phyloP scores from a whole-genome alignment of 352 stramenopile genomes.

The Aphanomyces euteiches region DNA sequence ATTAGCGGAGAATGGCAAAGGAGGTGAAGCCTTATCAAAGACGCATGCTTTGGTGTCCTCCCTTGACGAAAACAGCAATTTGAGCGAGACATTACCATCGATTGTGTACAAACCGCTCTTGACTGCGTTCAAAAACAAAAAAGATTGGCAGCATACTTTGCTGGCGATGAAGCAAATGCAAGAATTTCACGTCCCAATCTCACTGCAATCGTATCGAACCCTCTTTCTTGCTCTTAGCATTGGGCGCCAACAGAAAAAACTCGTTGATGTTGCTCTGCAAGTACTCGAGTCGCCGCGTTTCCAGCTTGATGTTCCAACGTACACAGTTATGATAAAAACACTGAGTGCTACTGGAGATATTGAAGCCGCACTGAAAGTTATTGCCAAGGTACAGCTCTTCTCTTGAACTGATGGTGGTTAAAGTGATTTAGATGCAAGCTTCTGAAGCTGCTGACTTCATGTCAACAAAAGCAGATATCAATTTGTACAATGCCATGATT shows the following conservation, averaged over 20 bases:
- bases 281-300: slow-evolving; percentile 36
- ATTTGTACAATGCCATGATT: slow-evolving; percentile 29
- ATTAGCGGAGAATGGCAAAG: slow-evolving; percentile 47
- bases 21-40: slow-evolving; percentile 44
- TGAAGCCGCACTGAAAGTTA: slow-evolving; percentile 59
- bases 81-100: slow-evolving; percentile 31
- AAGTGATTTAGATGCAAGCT: slow-evolving; percentile 2
- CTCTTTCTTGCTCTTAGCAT: slow-evolving; percentile 55
- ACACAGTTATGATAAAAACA: slow-evolving; percentile 64
- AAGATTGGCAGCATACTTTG: slow-evolving; percentile 60
- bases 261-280: slow-evolving; percentile 50
- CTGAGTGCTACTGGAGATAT: slow-evolving; percentile 49
- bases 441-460: slow-evolving; percentile 3
- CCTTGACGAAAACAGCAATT: not conserved
- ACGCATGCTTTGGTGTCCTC: slow-evolving; percentile 37
- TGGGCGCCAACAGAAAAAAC: slow-evolving; percentile 43
- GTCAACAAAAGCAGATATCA: slow-evolving; percentile 19
- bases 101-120: slow-evolving; percentile 53
- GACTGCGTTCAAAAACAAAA: slow-evolving; percentile 48
- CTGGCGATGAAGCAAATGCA: slow-evolving; percentile 64
- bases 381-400: slow-evolving; percentile 10
- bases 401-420: not conserved
- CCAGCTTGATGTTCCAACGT: slow-evolving; percentile 43
- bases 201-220: slow-evolving; percentile 53
- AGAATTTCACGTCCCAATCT: slow-evolving; percentile 42